Conservation (phyloP, 2,329 filamentous ascomycete species). For the Lachnellula suecica region DNA sequence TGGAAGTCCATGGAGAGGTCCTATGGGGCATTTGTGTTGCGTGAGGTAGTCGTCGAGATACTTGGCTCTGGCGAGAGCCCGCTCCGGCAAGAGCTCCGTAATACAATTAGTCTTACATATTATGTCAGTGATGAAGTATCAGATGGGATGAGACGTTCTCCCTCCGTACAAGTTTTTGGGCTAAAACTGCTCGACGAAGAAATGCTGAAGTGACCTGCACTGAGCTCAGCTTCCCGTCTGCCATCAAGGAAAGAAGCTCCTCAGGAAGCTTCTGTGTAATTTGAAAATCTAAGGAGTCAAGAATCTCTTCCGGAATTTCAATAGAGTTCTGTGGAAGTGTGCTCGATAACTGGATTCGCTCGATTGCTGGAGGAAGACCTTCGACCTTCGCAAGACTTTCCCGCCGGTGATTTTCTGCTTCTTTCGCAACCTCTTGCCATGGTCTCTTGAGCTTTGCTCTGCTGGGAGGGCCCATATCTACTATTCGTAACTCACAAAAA, state of each 20-base stretch:
- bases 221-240: slow-evolving; percentile 41
- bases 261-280: slow-evolving; percentile 46
- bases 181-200: slow-evolving; percentile 50
- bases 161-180: slow-evolving; percentile 43
- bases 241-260: slow-evolving; percentile 44
- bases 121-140: not conserved
- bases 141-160: not conserved
- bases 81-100: slow-evolving; percentile 21
- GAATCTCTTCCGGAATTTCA: slow-evolving; percentile 39
- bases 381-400: slow-evolving; percentile 38
- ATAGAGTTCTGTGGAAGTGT: slow-evolving; percentile 22
- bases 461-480: not conserved
- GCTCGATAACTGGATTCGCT: not conserved
- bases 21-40: slow-evolving; percentile 38
- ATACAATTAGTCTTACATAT: slow-evolving; percentile 22
- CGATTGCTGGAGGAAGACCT: slow-evolving; percentile 29
- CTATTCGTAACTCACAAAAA: too few species aligned
- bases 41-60: slow-evolving; percentile 20
- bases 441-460: slow-evolving; percentile 10
- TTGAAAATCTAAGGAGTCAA: slow-evolving; percentile 42
- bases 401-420: slow-evolving; percentile 43
- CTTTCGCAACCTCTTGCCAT: slow-evolving; percentile 43
- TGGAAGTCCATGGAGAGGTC: slow-evolving; percentile 61
- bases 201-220: slow-evolving; percentile 49
- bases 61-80: slow-evolving; percentile 19